These are phyloP conservation scores for Metarhizium album DNA, from an alignment of 2,329 filamentous ascomycete species.

Conservation along the genomic window DNA sequence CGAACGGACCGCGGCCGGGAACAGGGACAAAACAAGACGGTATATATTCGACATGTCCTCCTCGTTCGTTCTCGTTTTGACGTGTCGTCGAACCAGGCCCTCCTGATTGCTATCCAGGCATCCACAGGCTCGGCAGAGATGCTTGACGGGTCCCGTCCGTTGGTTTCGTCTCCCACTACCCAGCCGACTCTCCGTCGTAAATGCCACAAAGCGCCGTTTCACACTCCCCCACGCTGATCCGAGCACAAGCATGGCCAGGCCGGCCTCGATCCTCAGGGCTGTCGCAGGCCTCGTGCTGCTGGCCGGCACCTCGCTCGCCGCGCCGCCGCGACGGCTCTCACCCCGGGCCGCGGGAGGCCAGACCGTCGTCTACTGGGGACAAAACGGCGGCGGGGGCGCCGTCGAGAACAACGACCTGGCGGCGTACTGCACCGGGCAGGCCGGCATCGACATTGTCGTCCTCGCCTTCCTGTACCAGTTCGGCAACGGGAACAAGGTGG, in stretches of 20 bases:
- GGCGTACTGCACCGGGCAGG: slow-evolving; percentile 24
- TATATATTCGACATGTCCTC: too few relatives aligned
- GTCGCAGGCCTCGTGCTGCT: slow-evolving; percentile 10
- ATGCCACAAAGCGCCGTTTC: background rate
- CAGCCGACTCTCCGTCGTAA: background rate
- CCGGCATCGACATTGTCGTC: slow-evolving; percentile 32
- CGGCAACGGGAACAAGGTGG: slow-evolving; percentile 23
- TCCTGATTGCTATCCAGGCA: too few relatives aligned
- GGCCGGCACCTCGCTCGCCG: slow-evolving; percentile 8
- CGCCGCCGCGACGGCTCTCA: background rate
- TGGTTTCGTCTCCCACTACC: background rate
- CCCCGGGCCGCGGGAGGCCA: slow-evolving; percentile 13
- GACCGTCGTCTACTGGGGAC: slow-evolving; percentile 22
- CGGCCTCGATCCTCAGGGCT: slow-evolving; percentile 9
- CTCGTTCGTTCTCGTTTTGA: background rate
- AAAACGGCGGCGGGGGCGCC: slow-evolving; percentile 15
- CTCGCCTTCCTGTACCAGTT: slow-evolving; percentile 31
- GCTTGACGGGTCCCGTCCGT: background rate
- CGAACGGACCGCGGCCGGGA: too few relatives aligned
- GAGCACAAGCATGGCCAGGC: slow-evolving; percentile 5
- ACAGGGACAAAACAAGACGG: too few relatives aligned
- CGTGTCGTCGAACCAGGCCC: too few relatives aligned
- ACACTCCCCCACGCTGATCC: background rate
- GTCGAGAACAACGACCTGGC: slow-evolving; percentile 26
- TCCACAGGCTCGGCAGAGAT: background rate